Base-by-base conservation (phyloP, 2,329 filamentous ascomycete genomes). In the Sarocladium oryzae region DNA sequence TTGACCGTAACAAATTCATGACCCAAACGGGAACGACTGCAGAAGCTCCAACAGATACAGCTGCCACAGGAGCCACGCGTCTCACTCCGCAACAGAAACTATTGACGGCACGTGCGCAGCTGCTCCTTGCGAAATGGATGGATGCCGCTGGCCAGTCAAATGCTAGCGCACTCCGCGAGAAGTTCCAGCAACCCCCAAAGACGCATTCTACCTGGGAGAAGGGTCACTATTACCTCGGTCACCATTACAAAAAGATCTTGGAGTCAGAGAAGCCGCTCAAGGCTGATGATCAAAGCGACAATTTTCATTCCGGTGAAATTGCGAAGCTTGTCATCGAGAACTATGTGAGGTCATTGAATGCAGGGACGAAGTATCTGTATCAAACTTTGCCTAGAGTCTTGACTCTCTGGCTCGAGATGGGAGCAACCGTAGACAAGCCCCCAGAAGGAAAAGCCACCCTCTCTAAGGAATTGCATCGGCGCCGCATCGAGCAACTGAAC, bases 101-200 rank as follows among this genome's bases (percentile, higher is more conserved):
- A 33, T 69, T 89, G 40, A 82, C 80, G n/a, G 85, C 84, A 6
- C 78, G 89, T 65, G 91, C 93, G 21, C 85, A 95, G 62, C 76
- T 99, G 8, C 76, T 97, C 32, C 80, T 96, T 23, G 93, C 93
- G 11, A 97, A 96, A 65, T 99, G 95, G 95, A 84, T 96, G 24
- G 95, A 97, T 63, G 85, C 80, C 52, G 88, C 92, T n/a, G 93
- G 93, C 4, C 92, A 97, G 66, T 96, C 90, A 2, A 88, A 95
- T 61, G 88, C 89, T 3, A 79, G 82, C 40, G 83, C 88, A 3
- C 78, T 97, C 56, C 82, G 89, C 41, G 78, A 84, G 51, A 88
- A 89, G 62, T 99, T 96, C 60, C 85, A 90, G 55, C 81, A 86
- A 57, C 91, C 91, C 1, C 81, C 87, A n/a, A 84, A 79, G 62